These are phyloP conservation scores for Wallemia ichthyophaga DNA, from an alignment of 1,284 basidiomycete species.

Conservation along the genomic window DNA sequence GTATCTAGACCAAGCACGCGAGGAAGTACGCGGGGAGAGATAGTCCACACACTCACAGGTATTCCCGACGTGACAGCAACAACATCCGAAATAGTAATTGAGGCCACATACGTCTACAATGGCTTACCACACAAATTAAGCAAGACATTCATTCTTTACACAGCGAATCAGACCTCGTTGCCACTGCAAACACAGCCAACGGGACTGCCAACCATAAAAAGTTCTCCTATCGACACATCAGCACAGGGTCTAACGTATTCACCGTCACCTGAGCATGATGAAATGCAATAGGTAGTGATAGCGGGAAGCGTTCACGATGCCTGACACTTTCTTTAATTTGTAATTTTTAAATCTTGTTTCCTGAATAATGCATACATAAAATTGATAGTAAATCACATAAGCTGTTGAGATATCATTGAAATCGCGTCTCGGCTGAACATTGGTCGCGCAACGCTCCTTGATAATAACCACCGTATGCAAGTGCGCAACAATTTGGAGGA, in stretches of 20 bases:
- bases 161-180: neutral
- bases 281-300: neutral
- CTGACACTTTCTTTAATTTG: neutral
- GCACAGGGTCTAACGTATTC: neutral
- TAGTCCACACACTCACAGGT: neutral
- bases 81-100: neutral
- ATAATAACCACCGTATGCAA: neutral
- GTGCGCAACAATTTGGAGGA: neutral
- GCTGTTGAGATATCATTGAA: too few relatives aligned
- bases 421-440: too few relatives aligned
- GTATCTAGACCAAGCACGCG: slow-evolving; percentile 25
- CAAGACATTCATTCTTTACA: neutral
- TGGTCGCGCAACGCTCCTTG: neutral
- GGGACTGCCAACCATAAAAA: neutral
- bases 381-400: too few relatives aligned
- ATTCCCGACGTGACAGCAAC: neutral
- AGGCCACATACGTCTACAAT: neutral
- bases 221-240: neutral
- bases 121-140: neutral
- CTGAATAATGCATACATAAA: neutral
- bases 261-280: neutral
- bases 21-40: neutral
- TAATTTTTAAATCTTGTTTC: neutral
- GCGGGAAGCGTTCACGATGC: neutral
- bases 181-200: neutral